These are phyloP conservation scores for Calophaca sinica DNA, from an alignment of 306 rosid genomes.

Conservation along the genomic window DNA sequence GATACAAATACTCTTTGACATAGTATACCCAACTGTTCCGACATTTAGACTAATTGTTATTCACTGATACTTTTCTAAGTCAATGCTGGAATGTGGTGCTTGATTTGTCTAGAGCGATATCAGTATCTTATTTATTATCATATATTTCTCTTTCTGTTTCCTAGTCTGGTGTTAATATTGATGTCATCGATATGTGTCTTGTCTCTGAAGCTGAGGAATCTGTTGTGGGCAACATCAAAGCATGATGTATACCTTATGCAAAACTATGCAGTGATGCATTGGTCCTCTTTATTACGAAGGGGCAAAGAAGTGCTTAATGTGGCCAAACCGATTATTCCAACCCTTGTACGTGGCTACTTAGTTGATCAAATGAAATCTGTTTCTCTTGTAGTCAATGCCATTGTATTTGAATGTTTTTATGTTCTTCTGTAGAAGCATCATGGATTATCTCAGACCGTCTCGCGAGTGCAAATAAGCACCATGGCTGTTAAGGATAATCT, in stretches of 20 bases:
- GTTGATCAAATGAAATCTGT: slow-evolving; percentile 14
- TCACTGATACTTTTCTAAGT: slow-evolving; percentile 7
- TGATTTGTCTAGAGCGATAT: slow-evolving; percentile 15
- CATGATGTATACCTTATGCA: slow-evolving; percentile 96
- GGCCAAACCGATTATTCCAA: slow-evolving; percentile 75
- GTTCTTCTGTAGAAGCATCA: slow-evolving; percentile 56
- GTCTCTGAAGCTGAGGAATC: slow-evolving; percentile 78
- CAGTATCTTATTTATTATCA: slow-evolving; percentile 1
- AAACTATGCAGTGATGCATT: slow-evolving; percentile 91
- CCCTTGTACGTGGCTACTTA: slow-evolving; percentile 58
- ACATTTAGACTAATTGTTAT: slow-evolving; percentile 9
- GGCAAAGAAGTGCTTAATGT: slow-evolving; percentile 84
- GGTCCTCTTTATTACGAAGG: slow-evolving; percentile 75
- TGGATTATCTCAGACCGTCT: slow-evolving; percentile 68
- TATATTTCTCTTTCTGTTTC: background rate
- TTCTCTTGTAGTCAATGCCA: slow-evolving; percentile 31
- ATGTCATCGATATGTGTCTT: slow-evolving; percentile 43
- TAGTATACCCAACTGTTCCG: background rate
- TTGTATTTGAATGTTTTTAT: slow-evolving; percentile 27
- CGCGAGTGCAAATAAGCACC: slow-evolving; percentile 93
- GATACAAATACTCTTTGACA: background rate
- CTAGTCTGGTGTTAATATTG: slow-evolving; percentile 37
- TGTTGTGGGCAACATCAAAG: slow-evolving; percentile 95
- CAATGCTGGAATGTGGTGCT: slow-evolving; percentile 31
- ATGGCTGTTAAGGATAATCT: slow-evolving; percentile 89